Evolutionary conservation across 345 rosid species (phyloP), one percentile per base, ranked within the genome.

Genomic region (Moringa oleifera): DNA sequence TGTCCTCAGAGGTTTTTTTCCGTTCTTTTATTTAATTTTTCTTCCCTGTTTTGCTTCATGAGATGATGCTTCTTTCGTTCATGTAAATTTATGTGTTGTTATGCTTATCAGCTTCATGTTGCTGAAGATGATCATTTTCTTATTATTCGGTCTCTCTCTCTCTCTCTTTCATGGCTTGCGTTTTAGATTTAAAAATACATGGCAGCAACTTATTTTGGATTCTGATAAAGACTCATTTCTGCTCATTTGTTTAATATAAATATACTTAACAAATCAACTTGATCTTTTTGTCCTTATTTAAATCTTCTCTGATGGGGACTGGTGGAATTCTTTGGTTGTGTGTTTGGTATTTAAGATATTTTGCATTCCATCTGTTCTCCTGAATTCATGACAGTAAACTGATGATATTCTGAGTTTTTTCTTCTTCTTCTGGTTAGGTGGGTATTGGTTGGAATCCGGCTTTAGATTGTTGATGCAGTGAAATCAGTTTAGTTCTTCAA

Each of bases 1-100:
- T 67, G 67, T 71, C 75, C 51, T 53, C 66, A 58, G 59, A 31
- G 65, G 59, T 59, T 73, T 24, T 9, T 57, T 59, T 47, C 19
- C 59, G 57, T 68, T 53, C 64, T 57, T 61, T 18, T 63, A 41
- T 68, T 69, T 55, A 54, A 15, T 61, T 61, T 51, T 65, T 25
- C 63, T 54, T 63, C 10, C 3, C 53, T 68, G 25, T 21, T 0
- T 20, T 18, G 36, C 10, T 55, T 55, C 36, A 33, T 33, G 37
- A 33, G 6, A n/a, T n/a, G n/a, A n/a, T n/a, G n/a, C n/a, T n/a
- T n/a, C n/a, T n/a, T n/a, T n/a, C n/a, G n/a, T n/a, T n/a, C n/a
- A n/a, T n/a, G n/a, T n/a, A n/a, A 33, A 33, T 33, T 33, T 33
- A 33, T 33, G 11, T 33, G 41, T 28, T 28, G 3, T 28, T 28